Evolutionary conservation across 2,329 filamentous ascomycete genomes (phyloP), one percentile per base, ranked within the genome.

Genomic region (Pseudogymnoascus sp.): DNA sequence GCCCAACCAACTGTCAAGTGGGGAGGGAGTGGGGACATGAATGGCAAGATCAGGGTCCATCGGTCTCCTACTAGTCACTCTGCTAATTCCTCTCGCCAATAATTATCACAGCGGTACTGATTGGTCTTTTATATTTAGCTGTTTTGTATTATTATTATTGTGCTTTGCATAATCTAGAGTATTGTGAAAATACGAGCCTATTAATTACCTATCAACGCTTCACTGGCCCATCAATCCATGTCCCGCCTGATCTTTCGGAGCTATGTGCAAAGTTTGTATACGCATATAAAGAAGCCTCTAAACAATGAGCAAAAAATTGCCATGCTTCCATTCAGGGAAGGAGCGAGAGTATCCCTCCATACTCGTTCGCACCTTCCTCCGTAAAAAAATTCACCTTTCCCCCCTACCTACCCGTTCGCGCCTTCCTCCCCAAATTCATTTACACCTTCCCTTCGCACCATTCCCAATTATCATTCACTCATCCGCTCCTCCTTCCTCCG

Each of bases 401-500:
- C 18, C 18, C 18, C 22, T 25, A 4, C 22, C 22, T 25, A 4
- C 22, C 5, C 14, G 30, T 30, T 30, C 25, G 25, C n/a, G 2
- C 41, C 6, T 47, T 50, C 14, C 14, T 4, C 8, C 8, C 4
- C 18, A 18, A 18, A 15, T 15, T 18, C 18, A 9, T 2, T 18
- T 9, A 50, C n/a, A 1, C 14, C 43, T 50, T 30, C 43, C 43
- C 14, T 30, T 25, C 14, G 11, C 4, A 30, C 18, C 47, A 7
- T 53, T 25, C 25, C 9, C 25, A 9, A 5, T 18, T 53, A 33
- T 33, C 4, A 18, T 18, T 33, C 6, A 58, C 37, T 41, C 43
- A 22, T 53, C 28, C 18, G 39, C 59, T n/a, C 28, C 59, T 22
- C 28, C 59, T 43, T 33, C 41, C 20, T 63, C 60, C n/a, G 57